phyloP scores from a whole-genome alignment of 2,329 filamentous ascomycete species.

The Sarocladium kiliense region DNA sequence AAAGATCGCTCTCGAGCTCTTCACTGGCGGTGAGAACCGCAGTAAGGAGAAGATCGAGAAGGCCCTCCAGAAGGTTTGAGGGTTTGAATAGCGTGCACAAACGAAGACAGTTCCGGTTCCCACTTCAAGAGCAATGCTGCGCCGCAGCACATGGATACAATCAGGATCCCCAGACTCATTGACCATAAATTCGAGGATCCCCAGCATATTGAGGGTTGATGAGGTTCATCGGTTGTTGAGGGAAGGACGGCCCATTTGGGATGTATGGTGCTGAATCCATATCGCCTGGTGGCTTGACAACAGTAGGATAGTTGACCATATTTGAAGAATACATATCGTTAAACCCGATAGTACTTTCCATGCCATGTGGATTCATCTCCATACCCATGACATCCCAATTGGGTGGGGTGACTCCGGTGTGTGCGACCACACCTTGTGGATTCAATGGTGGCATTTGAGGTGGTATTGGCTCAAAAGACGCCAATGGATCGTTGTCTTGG shows the following conservation, averaged over 20 bases:
- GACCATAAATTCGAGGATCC: constrained; percentile 4
- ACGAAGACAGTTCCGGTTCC: background rate
- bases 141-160: background rate
- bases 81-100: background rate
- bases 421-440: background rate
- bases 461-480: background rate
- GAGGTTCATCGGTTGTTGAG: background rate
- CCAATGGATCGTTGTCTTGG: background rate
- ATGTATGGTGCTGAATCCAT: background rate
- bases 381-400: constrained; percentile 7
- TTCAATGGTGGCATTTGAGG: background rate
- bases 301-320: background rate
- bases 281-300: background rate
- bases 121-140: background rate
- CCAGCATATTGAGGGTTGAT: background rate
- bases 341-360: background rate
- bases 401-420: background rate
- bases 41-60: constrained; percentile 32
- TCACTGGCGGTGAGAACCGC: constrained; percentile 30
- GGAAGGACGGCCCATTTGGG: background rate
- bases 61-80: constrained; percentile 13
- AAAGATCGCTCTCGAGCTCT: constrained; percentile 33
- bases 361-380: constrained; percentile 1
- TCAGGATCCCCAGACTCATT: background rate
- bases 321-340: constrained; percentile 4